phyloP scores from a whole-genome alignment of 257 asterid genomes.

The Misopates orontium region DNA sequence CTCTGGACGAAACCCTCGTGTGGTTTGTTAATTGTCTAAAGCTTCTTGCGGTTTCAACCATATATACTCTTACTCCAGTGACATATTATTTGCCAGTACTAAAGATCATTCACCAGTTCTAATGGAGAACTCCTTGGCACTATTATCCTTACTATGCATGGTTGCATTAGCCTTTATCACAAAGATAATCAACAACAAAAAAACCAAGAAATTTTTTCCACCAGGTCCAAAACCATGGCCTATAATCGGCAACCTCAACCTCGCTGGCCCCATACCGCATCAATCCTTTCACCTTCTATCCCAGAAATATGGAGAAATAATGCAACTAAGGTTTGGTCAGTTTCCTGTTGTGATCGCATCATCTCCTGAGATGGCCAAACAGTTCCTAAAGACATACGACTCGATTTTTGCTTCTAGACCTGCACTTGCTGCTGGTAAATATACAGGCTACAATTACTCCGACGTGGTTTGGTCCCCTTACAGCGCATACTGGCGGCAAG shows the following conservation, averaged over 20 bases:
- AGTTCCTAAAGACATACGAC: background rate
- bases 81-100: no score
- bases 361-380: slow-evolving; percentile 11
- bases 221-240: slow-evolving; percentile 16
- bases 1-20: no score
- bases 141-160: no score
- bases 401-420: background rate
- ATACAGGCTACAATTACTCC: background rate
- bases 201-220: background rate
- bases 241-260: background rate
- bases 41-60: no score
- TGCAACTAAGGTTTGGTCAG: background rate
- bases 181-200: background rate
- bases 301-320: background rate
- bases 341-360: background rate
- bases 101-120: no score
- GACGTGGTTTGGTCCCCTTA: background rate
- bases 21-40: no score
- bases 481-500: background rate
- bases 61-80: no score
- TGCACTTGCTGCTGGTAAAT: background rate
- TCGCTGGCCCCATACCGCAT: background rate
- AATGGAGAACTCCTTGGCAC: no score
- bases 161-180: background rate
- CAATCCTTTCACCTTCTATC: background rate